Evolutionary conservation across 371 early-diverging fungal species (phyloP), one percentile per base, ranked within the genome.

Genomic region (Mortierella sp.): DNA sequence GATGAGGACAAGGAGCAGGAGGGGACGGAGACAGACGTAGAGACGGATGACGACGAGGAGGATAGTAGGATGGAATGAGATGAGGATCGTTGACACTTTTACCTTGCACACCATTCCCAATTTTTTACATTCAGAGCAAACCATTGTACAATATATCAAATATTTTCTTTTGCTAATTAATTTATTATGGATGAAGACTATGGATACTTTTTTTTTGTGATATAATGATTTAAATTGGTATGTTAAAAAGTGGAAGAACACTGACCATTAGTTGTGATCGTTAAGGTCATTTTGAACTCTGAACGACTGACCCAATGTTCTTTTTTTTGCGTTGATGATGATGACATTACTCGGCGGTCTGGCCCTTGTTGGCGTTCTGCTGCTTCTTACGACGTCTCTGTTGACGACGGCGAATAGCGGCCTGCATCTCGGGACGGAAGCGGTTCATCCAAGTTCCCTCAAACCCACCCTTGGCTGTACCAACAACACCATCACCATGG

Each of bases 401-500:
- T 48, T 80, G 82, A 0, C 82, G 82, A 21, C 78, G 74, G 47
- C 75, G 58, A 72, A 82, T 52, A 13, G 75, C 77, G 0, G 82
- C 80, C 70, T 80, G 75, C 21, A 74, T 73, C n/a, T 86, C 75
- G 47, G 82, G 80, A 1, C 72, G 76, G 78, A 86, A 80, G 14
- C 82, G 76, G 58, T 50, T 86, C 86, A 86, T 81, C 86, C 86
- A 86, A 8, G 86, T 86, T 3, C 82, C 82, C 42, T 86, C 86
- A 48, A 82, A 82, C 1, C 86, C 86, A 28, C 86, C 80, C 21
- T 76, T 82, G 21, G 70, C 74, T 0, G 86, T 86, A 0, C 86
- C 86, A 3, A 86, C n/a, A 19, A 47, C 42, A 28, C 86, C 86
- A 63, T 86, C 86, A 0, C 80, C 80, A 72, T 82, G 86, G 24